These are phyloP conservation scores for Neonectria neomacrospora DNA, from an alignment of 2,329 filamentous ascomycete species.

Conservation along the genomic window DNA sequence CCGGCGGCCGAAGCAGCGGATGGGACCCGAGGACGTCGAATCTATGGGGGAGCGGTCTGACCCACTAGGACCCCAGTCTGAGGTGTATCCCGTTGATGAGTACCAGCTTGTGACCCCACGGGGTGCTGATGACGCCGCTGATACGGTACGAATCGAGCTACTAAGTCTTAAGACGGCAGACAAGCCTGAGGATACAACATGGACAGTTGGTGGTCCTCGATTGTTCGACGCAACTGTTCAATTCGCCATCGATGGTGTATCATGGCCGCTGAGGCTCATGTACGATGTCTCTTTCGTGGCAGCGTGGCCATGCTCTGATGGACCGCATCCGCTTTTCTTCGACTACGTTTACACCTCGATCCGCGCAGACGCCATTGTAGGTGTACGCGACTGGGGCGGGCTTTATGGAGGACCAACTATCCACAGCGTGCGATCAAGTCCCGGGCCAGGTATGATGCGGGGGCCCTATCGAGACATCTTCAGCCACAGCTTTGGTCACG, in stretches of 20 bases:
- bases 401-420: conserved; percentile 49
- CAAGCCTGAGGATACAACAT: conserved; percentile 36
- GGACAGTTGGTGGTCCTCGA: conserved; percentile 50
- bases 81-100: conserved; percentile 73
- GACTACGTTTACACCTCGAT: conserved; percentile 73
- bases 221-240: conserved; percentile 70
- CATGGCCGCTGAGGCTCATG: conserved; percentile 70
- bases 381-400: conserved; percentile 73
- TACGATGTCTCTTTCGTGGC: conserved; percentile 74
- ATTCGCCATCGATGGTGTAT: conserved; percentile 71
- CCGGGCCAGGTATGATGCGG: conserved; percentile 45
- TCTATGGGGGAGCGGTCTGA: conserved; percentile 76
- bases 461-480: conserved; percentile 43
- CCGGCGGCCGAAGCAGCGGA: conserved; percentile 64
- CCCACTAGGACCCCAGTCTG: conserved; percentile 72
- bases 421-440: conserved; percentile 51
- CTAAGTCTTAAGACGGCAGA: conserved; percentile 66
- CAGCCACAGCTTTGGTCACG: conserved; percentile 39
- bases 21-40: conserved; percentile 69
- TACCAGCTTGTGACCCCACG: conserved; percentile 69
- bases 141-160: conserved; percentile 76
- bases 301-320: conserved; percentile 72
- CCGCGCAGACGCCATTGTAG: conserved; percentile 72
- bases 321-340: conserved; percentile 77
- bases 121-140: conserved; percentile 68